phyloP scores from a whole-genome alignment of 2,329 filamentous ascomycete genomes.

The Cladophialophora carrionii region DNA sequence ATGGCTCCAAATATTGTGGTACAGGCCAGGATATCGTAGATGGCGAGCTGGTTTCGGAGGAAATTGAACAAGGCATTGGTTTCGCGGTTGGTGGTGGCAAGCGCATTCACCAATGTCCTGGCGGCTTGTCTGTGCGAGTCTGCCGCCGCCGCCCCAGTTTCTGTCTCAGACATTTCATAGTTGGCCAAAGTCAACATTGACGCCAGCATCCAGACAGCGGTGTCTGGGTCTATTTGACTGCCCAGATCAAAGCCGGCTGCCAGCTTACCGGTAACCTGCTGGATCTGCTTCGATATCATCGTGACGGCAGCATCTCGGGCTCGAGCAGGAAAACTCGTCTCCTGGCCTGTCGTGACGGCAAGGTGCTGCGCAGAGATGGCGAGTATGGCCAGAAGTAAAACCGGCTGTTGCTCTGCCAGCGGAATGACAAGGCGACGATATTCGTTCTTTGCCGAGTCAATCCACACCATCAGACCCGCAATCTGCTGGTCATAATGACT shows the following conservation, averaged over 20 bases:
- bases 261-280: slow-evolving; percentile 27
- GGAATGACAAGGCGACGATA: slow-evolving; percentile 32
- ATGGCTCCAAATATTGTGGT: slow-evolving; percentile 28
- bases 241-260: slow-evolving; percentile 28
- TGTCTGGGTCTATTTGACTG: slow-evolving; percentile 32
- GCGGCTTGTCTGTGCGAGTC: slow-evolving; percentile 33
- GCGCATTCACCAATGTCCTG: slow-evolving; percentile 30
- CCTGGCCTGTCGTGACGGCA: slow-evolving; percentile 27
- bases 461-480: slow-evolving; percentile 34
- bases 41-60: slow-evolving; percentile 32
- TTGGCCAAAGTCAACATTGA: slow-evolving; percentile 32
- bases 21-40: slow-evolving; percentile 33
- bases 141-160: slow-evolving; percentile 26
- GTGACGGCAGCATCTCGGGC: slow-evolving; percentile 32
- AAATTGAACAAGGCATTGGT: slow-evolving; percentile 32
- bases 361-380: slow-evolving; percentile 34
- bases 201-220: slow-evolving; percentile 33
- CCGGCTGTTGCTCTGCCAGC: slow-evolving; percentile 27
- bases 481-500: slow-evolving; percentile 48
- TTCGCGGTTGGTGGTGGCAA: slow-evolving; percentile 33
- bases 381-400: slow-evolving; percentile 30
- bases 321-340: slow-evolving; percentile 26
- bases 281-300: slow-evolving; percentile 32
- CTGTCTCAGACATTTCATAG: slow-evolving; percentile 34
- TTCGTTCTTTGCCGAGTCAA: slow-evolving; percentile 33